These are phyloP conservation scores for Cryptomeria japonica DNA, from an alignment of 75 land plant genomes.

Conservation along the genomic window DNA sequence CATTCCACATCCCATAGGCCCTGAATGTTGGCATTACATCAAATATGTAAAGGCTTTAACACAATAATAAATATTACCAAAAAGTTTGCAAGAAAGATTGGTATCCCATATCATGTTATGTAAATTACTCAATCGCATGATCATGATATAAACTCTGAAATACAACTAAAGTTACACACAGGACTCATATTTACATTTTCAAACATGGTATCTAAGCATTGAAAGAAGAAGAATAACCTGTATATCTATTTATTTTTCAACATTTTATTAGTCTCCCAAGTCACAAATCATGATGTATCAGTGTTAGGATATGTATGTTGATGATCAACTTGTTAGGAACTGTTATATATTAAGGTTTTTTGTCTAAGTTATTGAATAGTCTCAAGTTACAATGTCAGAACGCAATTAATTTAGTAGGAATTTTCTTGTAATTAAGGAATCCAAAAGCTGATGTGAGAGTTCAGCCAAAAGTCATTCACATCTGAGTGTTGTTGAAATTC, in stretches of 20 bases:
- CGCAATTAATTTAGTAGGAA: not conserved
- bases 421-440: not conserved
- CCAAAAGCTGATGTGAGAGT: not conserved
- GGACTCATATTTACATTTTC: not conserved
- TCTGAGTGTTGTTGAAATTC: not conserved
- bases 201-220: not conserved
- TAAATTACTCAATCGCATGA: not conserved
- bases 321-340: not conserved
- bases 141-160: not conserved
- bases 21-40: slow-evolving; percentile 29
- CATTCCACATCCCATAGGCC: slow-evolving; percentile 81
- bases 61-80: not conserved
- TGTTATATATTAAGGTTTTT: not conserved
- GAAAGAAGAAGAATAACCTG: not conserved
- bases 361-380: not conserved
- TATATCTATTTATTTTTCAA: not conserved
- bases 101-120: not conserved
- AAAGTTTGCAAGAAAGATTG: slow-evolving; percentile 7
- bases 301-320: not conserved
- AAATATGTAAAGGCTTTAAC: not conserved
- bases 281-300: not conserved
- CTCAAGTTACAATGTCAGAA: not conserved
- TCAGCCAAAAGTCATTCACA: not conserved
- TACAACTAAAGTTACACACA: not conserved
- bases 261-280: not conserved